phyloP scores from a whole-genome alignment of 176 grass and related monocot species.

The Paspalum vaginatum region DNA sequence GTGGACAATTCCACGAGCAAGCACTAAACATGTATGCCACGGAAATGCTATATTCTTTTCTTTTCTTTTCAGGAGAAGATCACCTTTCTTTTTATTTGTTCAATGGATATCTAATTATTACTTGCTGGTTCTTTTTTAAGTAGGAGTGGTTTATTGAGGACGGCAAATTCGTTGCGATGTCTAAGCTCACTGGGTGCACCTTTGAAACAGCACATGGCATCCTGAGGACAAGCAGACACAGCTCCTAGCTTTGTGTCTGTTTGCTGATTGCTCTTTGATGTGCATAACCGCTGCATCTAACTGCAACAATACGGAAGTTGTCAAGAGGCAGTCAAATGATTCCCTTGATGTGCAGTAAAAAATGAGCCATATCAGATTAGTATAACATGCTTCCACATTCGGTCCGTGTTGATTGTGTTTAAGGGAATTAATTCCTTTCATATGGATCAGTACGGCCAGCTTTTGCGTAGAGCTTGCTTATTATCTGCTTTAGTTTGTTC shows the following conservation, averaged over 20 bases:
- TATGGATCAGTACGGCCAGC: no score
- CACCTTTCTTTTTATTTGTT: background rate
- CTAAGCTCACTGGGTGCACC: background rate
- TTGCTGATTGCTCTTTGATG: background rate
- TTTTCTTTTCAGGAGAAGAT: no score
- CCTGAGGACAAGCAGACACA: slow-evolving; percentile 36
- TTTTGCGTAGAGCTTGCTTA: no score
- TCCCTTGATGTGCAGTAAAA: background rate
- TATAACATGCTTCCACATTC: no score
- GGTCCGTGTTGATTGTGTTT: no score
- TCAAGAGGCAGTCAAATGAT: slow-evolving; percentile 31
- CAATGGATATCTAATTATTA: background rate
- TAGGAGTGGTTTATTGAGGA: background rate
- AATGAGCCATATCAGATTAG: no score
- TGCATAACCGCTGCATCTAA: background rate
- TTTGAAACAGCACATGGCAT: slow-evolving; percentile 11
- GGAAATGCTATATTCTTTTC: background rate
- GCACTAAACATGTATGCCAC: background rate
- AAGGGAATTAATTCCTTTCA: no score
- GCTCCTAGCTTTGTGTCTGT: slow-evolving; percentile 17
- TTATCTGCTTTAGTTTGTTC: no score
- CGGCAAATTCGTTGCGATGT: background rate
- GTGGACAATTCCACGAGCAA: background rate
- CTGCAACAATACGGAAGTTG: background rate
- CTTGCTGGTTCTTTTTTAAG: no score